Base-by-base conservation (phyloP, 108 stramenopile genomes). In the Cyclotella choctawhatcheeana region DNA sequence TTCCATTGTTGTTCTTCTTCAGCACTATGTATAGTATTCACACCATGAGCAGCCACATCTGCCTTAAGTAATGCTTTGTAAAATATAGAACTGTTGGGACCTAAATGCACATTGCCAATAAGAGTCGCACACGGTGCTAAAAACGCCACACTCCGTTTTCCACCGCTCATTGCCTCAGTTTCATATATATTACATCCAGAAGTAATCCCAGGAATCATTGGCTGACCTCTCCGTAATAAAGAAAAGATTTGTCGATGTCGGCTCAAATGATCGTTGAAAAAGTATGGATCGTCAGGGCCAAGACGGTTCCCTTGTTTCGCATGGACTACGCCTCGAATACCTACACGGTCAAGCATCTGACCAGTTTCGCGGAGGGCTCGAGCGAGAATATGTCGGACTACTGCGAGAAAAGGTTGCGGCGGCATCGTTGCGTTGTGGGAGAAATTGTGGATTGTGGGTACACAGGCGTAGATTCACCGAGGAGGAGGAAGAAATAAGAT, bases 331-430 rank as follows among this genome's bases (percentile, higher is more conserved):
- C 86, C 90, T 33, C 85, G 68, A 8, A 92, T 48, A 20, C 92
- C 94, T 26, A 84, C 79, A 8, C 94, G 82, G 55, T 95, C 94
- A 61, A 95, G 45, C 24, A 86, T 86, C 78, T 93, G 94, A 34
- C 92, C 94, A 8, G 92, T 93, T 79, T 95, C 94, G 32, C 94
- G 88, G 12, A 95, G 74, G 21, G 90, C 90, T 17, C 92, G 85
- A 13, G 89, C 87, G 33, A 95, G 58, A 20, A 83, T 80, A 51
- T 95, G 92, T 40, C 91, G 85, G 22, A 92, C 24, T 5, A 77
- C 70, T 51, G 82, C 74, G 50, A 78, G 50, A 16, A 88, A 55
- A 35, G 87, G 81, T 21, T 87, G 91, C n/a, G 63, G 44, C n/a
- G 79, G 77, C 81, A 81, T 83, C 1, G 8, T 62, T 40, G 51